These are phyloP conservation scores for Durotheca rogersii DNA, from an alignment of 495 filamentous ascomycete species.

Conservation along the genomic window DNA sequence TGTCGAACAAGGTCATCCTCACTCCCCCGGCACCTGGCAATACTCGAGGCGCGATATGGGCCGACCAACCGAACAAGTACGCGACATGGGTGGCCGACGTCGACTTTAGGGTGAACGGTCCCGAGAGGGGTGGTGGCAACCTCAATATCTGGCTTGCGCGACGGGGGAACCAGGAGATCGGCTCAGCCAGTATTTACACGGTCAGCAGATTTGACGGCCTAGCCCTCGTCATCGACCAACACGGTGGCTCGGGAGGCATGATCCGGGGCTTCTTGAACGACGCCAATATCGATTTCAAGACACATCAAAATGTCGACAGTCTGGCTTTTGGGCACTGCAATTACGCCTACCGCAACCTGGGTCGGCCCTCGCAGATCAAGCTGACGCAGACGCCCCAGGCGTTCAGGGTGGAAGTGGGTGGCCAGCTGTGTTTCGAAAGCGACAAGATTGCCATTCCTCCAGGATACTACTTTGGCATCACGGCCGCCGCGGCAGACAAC, in stretches of 20 bases:
- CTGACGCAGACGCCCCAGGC: slow-evolving; percentile 63
- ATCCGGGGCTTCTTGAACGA: slow-evolving; percentile 94
- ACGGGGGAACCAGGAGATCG: slow-evolving; percentile 63
- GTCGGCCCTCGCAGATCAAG: slow-evolving; percentile 74
- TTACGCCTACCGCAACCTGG: slow-evolving; percentile 88
- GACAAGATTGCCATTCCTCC: slow-evolving; percentile 73
- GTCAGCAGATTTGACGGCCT: slow-evolving; percentile 82
- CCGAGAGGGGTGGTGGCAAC: slow-evolving; percentile 83
- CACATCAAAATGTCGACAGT: slow-evolving; percentile 74
- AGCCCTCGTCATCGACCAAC: slow-evolving; percentile 81
- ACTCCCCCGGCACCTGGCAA: slow-evolving; percentile 89
- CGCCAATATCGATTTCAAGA: slow-evolving; percentile 76
- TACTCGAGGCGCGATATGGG: slow-evolving; percentile 79
- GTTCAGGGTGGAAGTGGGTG: slow-evolving; percentile 80
- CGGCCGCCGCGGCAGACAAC: slow-evolving; percentile 82
- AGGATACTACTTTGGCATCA: slow-evolving; percentile 84
- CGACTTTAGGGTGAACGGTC: slow-evolving; percentile 83
- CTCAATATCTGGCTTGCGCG: slow-evolving; percentile 90
- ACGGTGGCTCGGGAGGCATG: slow-evolving; percentile 77
- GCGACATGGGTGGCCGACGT: slow-evolving; percentile 77
- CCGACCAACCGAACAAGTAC: slow-evolving; percentile 61
- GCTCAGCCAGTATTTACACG: slow-evolving; percentile 77
- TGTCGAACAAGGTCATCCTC: slow-evolving; percentile 89
- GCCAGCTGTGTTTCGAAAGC: slow-evolving; percentile 79
- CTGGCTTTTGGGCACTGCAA: slow-evolving; percentile 93